Conservation (phyloP, 257 asterid genomes). For the Solanum medicagineum region DNA sequence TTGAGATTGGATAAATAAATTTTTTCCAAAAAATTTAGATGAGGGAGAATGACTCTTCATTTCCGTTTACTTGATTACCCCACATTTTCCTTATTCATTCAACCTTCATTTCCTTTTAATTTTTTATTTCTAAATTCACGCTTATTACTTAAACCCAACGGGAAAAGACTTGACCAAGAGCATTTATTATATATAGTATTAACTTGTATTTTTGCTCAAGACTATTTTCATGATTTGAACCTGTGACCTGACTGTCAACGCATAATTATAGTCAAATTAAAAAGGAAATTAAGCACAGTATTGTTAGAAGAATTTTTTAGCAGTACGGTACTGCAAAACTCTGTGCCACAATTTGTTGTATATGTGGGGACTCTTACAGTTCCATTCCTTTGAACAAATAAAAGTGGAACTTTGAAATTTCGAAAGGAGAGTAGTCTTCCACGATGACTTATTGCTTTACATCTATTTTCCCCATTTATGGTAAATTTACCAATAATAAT, state of each 20-base stretch:
- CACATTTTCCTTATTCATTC: too few relatives aligned
- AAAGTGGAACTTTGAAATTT: background rate
- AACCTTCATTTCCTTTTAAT: too few relatives aligned
- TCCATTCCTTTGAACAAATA: background rate
- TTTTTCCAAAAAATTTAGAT: too few relatives aligned
- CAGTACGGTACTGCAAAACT: background rate
- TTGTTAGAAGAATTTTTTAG: background rate
- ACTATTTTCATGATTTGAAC: too few relatives aligned
- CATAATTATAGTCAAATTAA: background rate
- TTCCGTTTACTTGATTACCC: too few relatives aligned
- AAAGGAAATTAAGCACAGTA: background rate
- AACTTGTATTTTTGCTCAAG: too few relatives aligned
- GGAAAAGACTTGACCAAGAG: too few relatives aligned
- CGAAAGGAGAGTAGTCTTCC: background rate
- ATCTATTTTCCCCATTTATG: background rate
- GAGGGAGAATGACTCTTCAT: too few relatives aligned
- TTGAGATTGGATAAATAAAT: too few relatives aligned
- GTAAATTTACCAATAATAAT: background rate
- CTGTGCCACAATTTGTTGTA: background rate
- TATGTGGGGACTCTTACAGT: background rate
- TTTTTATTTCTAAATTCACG: too few relatives aligned
- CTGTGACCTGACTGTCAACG: background rate
- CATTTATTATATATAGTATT: too few relatives aligned
- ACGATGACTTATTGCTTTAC: background rate
- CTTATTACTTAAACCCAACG: too few relatives aligned